Percentiles rank a stretch among this genome's conserved stretches.
Evolutionary conservation across 305 asterid species (phyloP).

Genomic region (Fraxinus platypoda): DNA sequence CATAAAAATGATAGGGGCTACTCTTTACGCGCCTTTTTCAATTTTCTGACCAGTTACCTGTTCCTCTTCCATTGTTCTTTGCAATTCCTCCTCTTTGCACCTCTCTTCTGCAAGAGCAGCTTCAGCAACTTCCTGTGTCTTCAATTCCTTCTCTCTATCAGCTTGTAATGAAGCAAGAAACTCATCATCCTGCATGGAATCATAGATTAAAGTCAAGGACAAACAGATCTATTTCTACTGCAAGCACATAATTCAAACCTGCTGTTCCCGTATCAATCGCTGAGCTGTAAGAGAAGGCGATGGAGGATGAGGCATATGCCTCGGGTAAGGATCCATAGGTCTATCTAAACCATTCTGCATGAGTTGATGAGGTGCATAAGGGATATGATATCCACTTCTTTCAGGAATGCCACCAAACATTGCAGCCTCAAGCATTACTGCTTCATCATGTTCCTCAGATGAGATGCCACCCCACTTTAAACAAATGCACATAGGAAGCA

Average conservation of each 20-base stretch:
- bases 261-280: conserved; percentile 88
- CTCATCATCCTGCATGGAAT: conserved; percentile 76
- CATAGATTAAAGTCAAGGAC: conserved; percentile 9
- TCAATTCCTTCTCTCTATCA: conserved; percentile 91
- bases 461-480: conserved; percentile 95
- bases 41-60: conserved; percentile 44
- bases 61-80: conserved; percentile 56
- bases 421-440: conserved; percentile 98
- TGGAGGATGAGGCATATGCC: conserved; percentile 68
- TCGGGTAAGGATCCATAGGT: conserved; percentile 44
- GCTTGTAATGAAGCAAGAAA: conserved; percentile 93
- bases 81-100: conserved; percentile 71
- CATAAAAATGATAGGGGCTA: background rate
- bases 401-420: conserved; percentile 95
- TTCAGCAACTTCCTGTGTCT: conserved; percentile 91
- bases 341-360: conserved; percentile 61
- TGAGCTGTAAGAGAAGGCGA: conserved; percentile 95
- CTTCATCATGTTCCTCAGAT: conserved; percentile 91
- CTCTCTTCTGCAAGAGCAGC: conserved; percentile 77
- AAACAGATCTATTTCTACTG: conserved; percentile 11
- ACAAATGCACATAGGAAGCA: conserved; percentile 23
- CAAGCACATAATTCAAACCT: conserved; percentile 44
- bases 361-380: conserved; percentile 59
- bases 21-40: too few species aligned
- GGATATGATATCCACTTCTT: conserved; percentile 59